Conservation (phyloP, 495 filamentous ascomycete genomes). For the Saxispiralis lemnorum region DNA sequence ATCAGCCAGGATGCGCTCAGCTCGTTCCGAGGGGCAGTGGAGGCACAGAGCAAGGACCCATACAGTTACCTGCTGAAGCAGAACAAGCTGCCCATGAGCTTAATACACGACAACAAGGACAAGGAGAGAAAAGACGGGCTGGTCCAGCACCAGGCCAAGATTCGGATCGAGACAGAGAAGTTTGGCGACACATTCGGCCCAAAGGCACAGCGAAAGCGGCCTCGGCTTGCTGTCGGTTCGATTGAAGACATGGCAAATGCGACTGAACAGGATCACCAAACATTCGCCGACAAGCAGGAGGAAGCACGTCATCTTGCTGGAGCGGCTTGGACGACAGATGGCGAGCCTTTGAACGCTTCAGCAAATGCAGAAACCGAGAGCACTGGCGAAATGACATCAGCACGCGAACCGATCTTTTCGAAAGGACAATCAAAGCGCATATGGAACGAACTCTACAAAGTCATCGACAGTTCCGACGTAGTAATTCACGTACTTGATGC, state of each 20-base stretch:
- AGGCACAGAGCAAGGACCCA: slow-evolving; percentile 73
- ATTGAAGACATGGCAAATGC: slow-evolving; percentile 69
- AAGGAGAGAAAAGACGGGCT: slow-evolving; percentile 69
- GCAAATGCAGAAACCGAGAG: slow-evolving; percentile 28
- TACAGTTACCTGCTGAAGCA: slow-evolving; percentile 82
- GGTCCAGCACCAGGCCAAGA: slow-evolving; percentile 88
- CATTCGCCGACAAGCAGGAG: slow-evolving; percentile 60
- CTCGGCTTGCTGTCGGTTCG: slow-evolving; percentile 66
- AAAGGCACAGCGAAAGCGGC: slow-evolving; percentile 78
- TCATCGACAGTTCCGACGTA: slow-evolving; percentile 27
- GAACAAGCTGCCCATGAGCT: slow-evolving; percentile 80
- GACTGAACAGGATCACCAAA: slow-evolving; percentile 56
- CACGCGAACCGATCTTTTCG: slow-evolving; percentile 74
- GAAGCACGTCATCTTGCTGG: slow-evolving; percentile 55
- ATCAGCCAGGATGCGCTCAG: slow-evolving; percentile 54
- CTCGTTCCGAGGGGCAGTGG: slow-evolving; percentile 82
- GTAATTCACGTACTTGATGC: slow-evolving; percentile 28
- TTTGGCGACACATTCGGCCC: slow-evolving; percentile 86
- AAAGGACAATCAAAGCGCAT: slow-evolving; percentile 92
- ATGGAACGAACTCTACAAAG: slow-evolving; percentile 96
- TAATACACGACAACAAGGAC: slow-evolving; percentile 47
- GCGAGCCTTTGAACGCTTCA: slow-evolving; percentile 3
- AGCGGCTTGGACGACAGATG: slow-evolving; percentile 8
- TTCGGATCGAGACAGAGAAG: slow-evolving; percentile 69
- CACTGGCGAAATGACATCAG: slow-evolving; percentile 41